Evolutionary conservation across 1,284 basidiomycete genomes (phyloP).

Genomic region (Ganoderma meredithae): DNA sequence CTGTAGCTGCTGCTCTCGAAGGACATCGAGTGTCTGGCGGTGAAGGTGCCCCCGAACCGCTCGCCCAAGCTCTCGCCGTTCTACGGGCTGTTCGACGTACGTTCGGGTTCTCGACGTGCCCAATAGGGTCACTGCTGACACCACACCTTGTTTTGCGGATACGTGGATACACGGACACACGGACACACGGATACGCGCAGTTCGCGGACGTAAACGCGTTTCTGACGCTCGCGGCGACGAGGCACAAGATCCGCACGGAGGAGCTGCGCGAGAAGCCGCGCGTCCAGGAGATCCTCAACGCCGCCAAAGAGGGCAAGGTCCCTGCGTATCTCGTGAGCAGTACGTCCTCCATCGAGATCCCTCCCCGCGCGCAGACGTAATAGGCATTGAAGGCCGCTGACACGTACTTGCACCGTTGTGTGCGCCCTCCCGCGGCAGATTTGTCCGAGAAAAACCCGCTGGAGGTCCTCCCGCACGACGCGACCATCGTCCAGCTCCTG

Average conservation of each 20-base stretch:
- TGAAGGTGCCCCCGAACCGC: slow-evolving; percentile 51
- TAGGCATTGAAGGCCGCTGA: neutral
- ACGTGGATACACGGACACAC: no score
- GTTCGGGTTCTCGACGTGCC: slow-evolving; percentile 34
- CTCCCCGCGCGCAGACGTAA: neutral
- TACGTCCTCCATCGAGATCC: slow-evolving; percentile 46
- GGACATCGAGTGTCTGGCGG: slow-evolving; percentile 67
- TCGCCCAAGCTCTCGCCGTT: slow-evolving; percentile 46
- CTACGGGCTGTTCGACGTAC: slow-evolving; percentile 77
- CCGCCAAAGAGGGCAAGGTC: slow-evolving; percentile 74
- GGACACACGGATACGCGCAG: slow-evolving; percentile 44
- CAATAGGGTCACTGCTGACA: neutral
- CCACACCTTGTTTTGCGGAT: neutral
- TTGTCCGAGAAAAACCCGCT: slow-evolving; percentile 84
- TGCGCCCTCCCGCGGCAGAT: slow-evolving; percentile 50
- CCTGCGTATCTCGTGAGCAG: slow-evolving; percentile 79
- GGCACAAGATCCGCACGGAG: slow-evolving; percentile 68
- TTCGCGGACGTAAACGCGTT: slow-evolving; percentile 86
- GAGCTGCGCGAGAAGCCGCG: slow-evolving; percentile 64
- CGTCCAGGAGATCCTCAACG: slow-evolving; percentile 70
- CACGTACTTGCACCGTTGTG: no score
- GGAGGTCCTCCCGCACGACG: slow-evolving; percentile 64
- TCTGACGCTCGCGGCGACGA: slow-evolving; percentile 77
- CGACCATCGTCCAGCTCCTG: slow-evolving; percentile 68
- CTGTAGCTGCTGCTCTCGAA: slow-evolving; percentile 67